phyloP scores from a whole-genome alignment of 352 stramenopile species.

The Phytophthora nicotianae region DNA sequence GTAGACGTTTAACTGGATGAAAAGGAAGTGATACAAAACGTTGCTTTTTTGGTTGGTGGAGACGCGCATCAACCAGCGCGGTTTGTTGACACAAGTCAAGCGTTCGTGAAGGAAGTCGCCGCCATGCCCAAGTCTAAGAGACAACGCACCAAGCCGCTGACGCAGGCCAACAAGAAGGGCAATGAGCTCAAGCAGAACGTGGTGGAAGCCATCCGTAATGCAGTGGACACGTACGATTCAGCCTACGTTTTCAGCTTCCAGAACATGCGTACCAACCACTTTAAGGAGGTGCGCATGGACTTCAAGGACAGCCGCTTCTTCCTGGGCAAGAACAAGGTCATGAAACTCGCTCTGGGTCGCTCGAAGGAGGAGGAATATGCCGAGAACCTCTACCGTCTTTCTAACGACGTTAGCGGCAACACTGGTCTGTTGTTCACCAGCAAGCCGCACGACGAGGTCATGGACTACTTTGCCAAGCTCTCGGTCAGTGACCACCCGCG shows the following conservation, averaged over 20 bases:
- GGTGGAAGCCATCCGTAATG: constrained; percentile 93
- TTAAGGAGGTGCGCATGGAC: constrained; percentile 97
- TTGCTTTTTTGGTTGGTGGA: constrained; percentile 63
- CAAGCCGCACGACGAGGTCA: constrained; percentile 85
- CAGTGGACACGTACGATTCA: constrained; percentile 92
- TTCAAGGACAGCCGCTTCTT: constrained; percentile 97
- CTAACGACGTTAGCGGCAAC: constrained; percentile 91
- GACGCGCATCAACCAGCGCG: constrained; percentile 21
- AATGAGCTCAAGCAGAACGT: constrained; percentile 96
- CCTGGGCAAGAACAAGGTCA: constrained; percentile 99
- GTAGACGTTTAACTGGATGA: constrained; percentile 41
- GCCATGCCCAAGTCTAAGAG: constrained; percentile 90
- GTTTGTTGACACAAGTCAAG: constrained; percentile 23
- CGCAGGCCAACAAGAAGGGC: constrained; percentile 96
- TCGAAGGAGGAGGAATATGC: constrained; percentile 96
- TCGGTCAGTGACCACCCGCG: constrained; percentile 94
- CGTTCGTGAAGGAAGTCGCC: not conserved
- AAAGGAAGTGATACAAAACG: constrained; percentile 29
- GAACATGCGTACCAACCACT: constrained; percentile 99
- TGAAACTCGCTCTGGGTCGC: constrained; percentile 96
- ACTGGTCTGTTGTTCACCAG: constrained; percentile 97
- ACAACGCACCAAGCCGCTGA: constrained; percentile 91
- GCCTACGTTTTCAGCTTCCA: constrained; percentile 97
- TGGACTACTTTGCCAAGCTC: constrained; percentile 93
- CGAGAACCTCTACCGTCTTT: constrained; percentile 93